Conservation (phyloP, 257 asterid species). For the Solanum etuberosum region DNA sequence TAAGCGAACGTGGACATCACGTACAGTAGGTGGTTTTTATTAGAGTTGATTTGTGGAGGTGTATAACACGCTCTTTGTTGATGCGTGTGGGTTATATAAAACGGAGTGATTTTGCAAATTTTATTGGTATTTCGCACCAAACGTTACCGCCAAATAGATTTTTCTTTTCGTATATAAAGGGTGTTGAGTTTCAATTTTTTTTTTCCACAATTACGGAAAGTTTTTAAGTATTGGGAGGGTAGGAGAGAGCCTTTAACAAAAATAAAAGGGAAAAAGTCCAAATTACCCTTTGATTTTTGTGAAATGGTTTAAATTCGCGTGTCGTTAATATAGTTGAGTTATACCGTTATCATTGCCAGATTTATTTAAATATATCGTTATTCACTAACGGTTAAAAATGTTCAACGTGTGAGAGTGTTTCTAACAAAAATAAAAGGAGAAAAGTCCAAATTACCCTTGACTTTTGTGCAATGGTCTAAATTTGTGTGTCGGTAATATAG, state of each 20-base stretch:
- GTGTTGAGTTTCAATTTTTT: background rate
- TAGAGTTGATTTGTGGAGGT: background rate
- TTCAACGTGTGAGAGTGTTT: background rate
- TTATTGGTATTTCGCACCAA: slow-evolving; percentile 42
- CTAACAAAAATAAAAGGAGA: background rate
- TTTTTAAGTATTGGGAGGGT: background rate
- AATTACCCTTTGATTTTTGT: background rate
- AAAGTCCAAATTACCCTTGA: background rate
- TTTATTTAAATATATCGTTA: background rate
- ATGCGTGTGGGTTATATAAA: slow-evolving; percentile 6
- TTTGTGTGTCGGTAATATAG: background rate
- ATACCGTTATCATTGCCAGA: background rate
- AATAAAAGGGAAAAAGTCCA: background rate
- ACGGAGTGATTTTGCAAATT: slow-evolving; percentile 6
- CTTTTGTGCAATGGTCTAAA: background rate
- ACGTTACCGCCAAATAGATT: slow-evolving; percentile 65
- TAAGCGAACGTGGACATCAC: slow-evolving; percentile 9
- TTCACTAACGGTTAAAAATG: background rate
- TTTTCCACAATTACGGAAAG: background rate
- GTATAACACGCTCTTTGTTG: slow-evolving; percentile 3
- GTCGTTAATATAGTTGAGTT: background rate
- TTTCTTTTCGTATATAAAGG: slow-evolving; percentile 1
- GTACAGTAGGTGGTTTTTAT: slow-evolving; percentile 1
- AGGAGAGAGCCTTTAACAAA: background rate
- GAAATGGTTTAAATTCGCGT: background rate